phyloP scores from a whole-genome alignment of 345 rosid species.

The Citrus medica region DNA sequence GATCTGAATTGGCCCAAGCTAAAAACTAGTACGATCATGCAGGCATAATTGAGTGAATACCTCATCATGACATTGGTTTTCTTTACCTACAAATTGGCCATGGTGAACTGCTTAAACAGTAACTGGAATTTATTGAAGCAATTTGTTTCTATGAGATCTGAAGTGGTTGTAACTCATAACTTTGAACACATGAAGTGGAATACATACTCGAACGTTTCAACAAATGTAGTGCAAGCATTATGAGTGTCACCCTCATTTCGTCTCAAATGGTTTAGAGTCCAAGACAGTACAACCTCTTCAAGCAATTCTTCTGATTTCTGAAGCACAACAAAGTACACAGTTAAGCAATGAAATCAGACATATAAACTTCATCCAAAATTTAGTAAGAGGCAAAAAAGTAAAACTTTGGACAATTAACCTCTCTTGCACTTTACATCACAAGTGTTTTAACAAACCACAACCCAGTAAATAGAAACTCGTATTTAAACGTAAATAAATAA shows the following conservation, averaged over 20 bases:
- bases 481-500: neutral
- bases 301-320: constrained; percentile 97
- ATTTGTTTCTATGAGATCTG: constrained; percentile 7
- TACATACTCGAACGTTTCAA: constrained; percentile 80
- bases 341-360: constrained; percentile 12
- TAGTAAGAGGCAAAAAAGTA: neutral
- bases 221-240: constrained; percentile 64
- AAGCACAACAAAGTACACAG: constrained; percentile 19
- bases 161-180: neutral
- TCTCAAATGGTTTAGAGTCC: constrained; percentile 69
- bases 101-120: neutral
- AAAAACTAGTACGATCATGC: neutral
- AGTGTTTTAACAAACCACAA: neutral
- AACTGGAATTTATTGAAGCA: neutral
- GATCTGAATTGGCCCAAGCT: neutral
- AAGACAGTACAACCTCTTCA: constrained; percentile 86
- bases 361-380: neutral
- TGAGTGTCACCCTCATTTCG: constrained; percentile 23
- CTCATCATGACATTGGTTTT: neutral
- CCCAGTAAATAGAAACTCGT: neutral
- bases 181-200: constrained; percentile 3
- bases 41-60: neutral
- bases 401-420: neutral
- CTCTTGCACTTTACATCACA: neutral
- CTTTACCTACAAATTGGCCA: neutral